A percentile compares a stretch with the other conserved stretches of the same genome.
phyloP scores from a whole-genome alignment of 805 yeast species.

The Lachancea cidri region DNA sequence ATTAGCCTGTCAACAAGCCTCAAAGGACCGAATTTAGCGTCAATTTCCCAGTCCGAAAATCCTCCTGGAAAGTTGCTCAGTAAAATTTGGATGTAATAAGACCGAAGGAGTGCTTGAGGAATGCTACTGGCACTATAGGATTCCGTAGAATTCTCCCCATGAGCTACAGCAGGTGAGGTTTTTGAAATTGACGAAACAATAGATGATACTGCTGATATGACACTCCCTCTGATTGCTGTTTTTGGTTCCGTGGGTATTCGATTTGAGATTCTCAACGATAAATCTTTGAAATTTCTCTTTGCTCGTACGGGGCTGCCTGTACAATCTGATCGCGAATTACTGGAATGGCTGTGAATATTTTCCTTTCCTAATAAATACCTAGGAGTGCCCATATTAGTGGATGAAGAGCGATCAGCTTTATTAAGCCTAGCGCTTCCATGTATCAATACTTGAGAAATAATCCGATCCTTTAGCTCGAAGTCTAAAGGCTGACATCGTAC shows the following conservation, averaged over 20 bases:
- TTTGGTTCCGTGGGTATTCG: not conserved
- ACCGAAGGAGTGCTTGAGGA: slow-evolving; percentile 22
- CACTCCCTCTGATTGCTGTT: slow-evolving; percentile 8
- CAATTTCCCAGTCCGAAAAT: slow-evolving; percentile 26
- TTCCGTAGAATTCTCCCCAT: not conserved
- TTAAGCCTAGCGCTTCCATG: slow-evolving; percentile 1
- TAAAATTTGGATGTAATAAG: slow-evolving; percentile 22
- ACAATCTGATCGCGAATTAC: too few relatives aligned
- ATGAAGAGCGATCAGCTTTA: too few relatives aligned
- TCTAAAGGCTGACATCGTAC: slow-evolving; percentile 27
- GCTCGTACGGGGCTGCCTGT: slow-evolving; percentile 5
- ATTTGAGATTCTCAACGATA: slow-evolving; percentile 6
- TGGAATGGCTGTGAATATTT: too few relatives aligned
- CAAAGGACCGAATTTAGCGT: slow-evolving; percentile 32
- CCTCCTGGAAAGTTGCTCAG: slow-evolving; percentile 15
- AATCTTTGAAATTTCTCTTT: slow-evolving; percentile 6
- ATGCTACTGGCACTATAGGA: not conserved
- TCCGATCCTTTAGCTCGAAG: slow-evolving; percentile 23
- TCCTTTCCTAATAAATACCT: too few relatives aligned
- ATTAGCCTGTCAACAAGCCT: slow-evolving; percentile 34
- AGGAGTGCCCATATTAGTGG: too few relatives aligned
- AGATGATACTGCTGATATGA: slow-evolving; percentile 12
- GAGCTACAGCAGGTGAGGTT: not conserved
- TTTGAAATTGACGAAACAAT: slow-evolving; percentile 14
- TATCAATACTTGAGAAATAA: slow-evolving; percentile 20